Evolutionary conservation across 306 rosid genomes (phyloP).

Genomic region (Trifolium pratense): DNA sequence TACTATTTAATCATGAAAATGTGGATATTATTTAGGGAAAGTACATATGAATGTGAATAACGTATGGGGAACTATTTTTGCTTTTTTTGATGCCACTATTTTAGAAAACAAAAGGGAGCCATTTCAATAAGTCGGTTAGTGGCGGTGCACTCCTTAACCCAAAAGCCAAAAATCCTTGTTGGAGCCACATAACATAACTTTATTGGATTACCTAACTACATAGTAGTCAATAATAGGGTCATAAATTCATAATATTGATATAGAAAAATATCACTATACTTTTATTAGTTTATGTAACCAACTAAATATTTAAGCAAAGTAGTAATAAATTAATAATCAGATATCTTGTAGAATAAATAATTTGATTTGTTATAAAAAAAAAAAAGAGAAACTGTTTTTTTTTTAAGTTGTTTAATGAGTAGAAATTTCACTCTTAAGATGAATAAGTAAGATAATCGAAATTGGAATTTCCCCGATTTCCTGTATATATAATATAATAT

Average conservation of each 20-base stretch:
- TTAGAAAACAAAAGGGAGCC: slow-evolving; percentile 3
- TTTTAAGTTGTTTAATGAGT: no score
- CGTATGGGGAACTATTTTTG: slow-evolving; percentile 35
- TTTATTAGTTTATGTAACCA: background rate
- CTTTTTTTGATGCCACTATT: slow-evolving; percentile 28
- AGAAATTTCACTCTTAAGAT: no score
- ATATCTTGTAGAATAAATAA: slow-evolving; percentile 25
- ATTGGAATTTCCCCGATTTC: no score
- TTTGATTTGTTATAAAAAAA: no score
- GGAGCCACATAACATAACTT: slow-evolving; percentile 29
- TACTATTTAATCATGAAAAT: slow-evolving; percentile 32
- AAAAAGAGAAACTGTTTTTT: no score
- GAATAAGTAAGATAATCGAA: no score
- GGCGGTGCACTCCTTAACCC: slow-evolving; percentile 47
- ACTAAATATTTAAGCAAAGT: slow-evolving; percentile 38
- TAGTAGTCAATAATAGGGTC: background rate
- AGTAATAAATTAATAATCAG: slow-evolving; percentile 9
- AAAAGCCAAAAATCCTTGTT: slow-evolving; percentile 37
- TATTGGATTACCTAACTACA: slow-evolving; percentile 30
- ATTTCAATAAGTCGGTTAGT: slow-evolving; percentile 41
- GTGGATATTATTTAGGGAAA: slow-evolving; percentile 41
- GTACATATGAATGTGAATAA: slow-evolving; percentile 35
- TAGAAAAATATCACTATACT: slow-evolving; percentile 23
- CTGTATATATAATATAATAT: no score
- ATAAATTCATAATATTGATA: background rate